Base-by-base conservation (phyloP, 2,329 filamentous ascomycete genomes). In the Aspergillus felis region DNA sequence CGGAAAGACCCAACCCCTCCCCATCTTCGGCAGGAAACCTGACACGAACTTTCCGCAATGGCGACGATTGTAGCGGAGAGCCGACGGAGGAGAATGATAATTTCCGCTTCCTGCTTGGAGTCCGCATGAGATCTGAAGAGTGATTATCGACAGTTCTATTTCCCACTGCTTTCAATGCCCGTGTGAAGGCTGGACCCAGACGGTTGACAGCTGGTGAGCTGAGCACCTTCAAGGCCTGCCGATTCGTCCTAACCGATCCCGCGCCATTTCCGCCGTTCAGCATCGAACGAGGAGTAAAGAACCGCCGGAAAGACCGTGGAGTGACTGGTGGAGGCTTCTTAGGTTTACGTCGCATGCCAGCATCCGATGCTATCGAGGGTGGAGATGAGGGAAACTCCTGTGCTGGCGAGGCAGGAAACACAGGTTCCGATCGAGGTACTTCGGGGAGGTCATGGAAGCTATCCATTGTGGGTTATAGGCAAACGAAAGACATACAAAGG, bases 41-140 rank as follows among this genome's bases (percentile, higher is more conserved):
- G 51, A 74, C 60, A 47, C 72, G 71, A 47, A 76, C 73, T 60
- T 75, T 75, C 54, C 75, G 76, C 56, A 80, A 67, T 28, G 79
- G 79, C 22, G 79, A 81, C 1, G 80, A 82, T 58, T 80, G 80
- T 38, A 78, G 73, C 20, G 80, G 76, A 20, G 80, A 82, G 28
- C 74, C 76, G 25, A 74, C 70, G 2, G 76, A 71, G 60, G 73
- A 73, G 65, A 80, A 76, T 1, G 73, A 78, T 17, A 80, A 68
- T 59, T 78, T 79, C 53, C 77, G 67, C 65, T 78, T 79, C 64
- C 73, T 75, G 57, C 65, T 80, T 68, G 75, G 75, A 4, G 74
- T 77, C 17, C 65, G 70, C 17, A 67, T 51, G n/a, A 64, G 59
- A 53, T 73, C 71, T 25, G 67, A 64, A 3, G 71, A 61, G 9